Evolutionary conservation across 2,329 filamentous ascomycete genomes (phyloP).

Genomic region (Talaromyces sp.): DNA sequence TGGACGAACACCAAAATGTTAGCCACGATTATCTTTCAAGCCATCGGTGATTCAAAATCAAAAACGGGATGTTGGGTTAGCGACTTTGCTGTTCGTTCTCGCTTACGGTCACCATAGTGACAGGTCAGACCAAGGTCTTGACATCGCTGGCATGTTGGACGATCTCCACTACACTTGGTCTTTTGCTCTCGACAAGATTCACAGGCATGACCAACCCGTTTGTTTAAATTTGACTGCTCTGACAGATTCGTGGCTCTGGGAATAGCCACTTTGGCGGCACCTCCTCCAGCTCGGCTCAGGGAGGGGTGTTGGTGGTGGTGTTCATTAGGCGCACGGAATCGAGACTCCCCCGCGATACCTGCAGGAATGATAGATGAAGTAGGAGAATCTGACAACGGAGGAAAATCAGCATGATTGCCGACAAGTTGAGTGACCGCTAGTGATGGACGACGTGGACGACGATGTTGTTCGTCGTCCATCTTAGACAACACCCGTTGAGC

Average conservation of each 20-base stretch:
- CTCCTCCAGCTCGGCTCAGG: not conserved
- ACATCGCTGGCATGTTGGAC: slow-evolving; percentile 42
- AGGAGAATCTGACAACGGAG: not conserved
- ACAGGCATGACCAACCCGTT: slow-evolving; percentile 39
- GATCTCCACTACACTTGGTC: slow-evolving; percentile 46
- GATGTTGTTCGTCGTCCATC: slow-evolving; percentile 15
- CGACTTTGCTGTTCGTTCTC: slow-evolving; percentile 41
- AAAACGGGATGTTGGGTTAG: slow-evolving; percentile 24
- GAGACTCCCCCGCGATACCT: slow-evolving; percentile 7
- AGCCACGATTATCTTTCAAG: not conserved
- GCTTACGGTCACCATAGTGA: slow-evolving; percentile 44
- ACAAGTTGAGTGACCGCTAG: not conserved
- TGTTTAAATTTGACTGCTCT: slow-evolving; percentile 14
- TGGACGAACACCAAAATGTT: not conserved
- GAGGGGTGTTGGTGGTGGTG: not conserved
- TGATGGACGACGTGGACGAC: slow-evolving; percentile 16
- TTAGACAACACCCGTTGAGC: not conserved
- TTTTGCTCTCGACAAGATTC: slow-evolving; percentile 46
- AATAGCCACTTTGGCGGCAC: slow-evolving; percentile 16
- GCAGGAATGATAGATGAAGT: not conserved
- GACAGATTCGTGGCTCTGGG: slow-evolving; percentile 8
- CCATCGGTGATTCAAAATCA: not conserved
- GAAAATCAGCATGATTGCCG: slow-evolving; percentile 5
- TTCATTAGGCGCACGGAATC: slow-evolving; percentile 11
- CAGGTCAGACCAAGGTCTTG: slow-evolving; percentile 40